Conservation (phyloP, 352 stramenopile species). For the Elongisporangium anandrum region DNA sequence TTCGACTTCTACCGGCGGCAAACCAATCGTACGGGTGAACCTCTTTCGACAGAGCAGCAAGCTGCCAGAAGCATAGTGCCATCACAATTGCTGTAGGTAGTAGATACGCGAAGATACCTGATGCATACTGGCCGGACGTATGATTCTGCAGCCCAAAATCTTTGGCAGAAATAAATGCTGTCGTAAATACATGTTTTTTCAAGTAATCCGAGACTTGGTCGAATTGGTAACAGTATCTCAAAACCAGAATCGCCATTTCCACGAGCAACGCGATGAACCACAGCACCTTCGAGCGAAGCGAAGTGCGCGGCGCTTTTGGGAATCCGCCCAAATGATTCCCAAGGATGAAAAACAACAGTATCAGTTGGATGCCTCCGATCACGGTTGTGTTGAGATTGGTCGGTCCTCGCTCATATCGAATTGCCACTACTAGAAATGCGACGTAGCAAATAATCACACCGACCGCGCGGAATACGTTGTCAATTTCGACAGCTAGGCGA, state of each 20-base stretch:
- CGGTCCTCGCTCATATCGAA: slow-evolving; percentile 56
- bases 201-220: slow-evolving; percentile 60
- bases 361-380: slow-evolving; percentile 53
- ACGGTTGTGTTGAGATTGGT: slow-evolving; percentile 59
- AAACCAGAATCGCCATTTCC: slow-evolving; percentile 60
- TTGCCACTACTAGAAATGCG: slow-evolving; percentile 58
- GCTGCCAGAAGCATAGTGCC: slow-evolving; percentile 78
- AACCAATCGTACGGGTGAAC: slow-evolving; percentile 65
- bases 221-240: slow-evolving; percentile 83
- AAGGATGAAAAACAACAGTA: slow-evolving; percentile 58
- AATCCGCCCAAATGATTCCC: slow-evolving; percentile 73
- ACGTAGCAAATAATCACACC: slow-evolving; percentile 69
- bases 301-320: slow-evolving; percentile 55
- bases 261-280: slow-evolving; percentile 77
- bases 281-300: slow-evolving; percentile 60
- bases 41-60: slow-evolving; percentile 67
- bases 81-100: slow-evolving; percentile 68
- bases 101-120: slow-evolving; percentile 76
- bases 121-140: slow-evolving; percentile 51
- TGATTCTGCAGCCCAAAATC: slow-evolving; percentile 74
- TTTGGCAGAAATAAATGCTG: slow-evolving; percentile 60
- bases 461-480: slow-evolving; percentile 70
- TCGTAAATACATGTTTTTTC: slow-evolving; percentile 59
- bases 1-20: slow-evolving; percentile 40
- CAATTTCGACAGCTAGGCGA: slow-evolving; percentile 59